Base-by-base conservation (phyloP, 2,329 filamentous ascomycete genomes). In the Polychaeton citri region DNA sequence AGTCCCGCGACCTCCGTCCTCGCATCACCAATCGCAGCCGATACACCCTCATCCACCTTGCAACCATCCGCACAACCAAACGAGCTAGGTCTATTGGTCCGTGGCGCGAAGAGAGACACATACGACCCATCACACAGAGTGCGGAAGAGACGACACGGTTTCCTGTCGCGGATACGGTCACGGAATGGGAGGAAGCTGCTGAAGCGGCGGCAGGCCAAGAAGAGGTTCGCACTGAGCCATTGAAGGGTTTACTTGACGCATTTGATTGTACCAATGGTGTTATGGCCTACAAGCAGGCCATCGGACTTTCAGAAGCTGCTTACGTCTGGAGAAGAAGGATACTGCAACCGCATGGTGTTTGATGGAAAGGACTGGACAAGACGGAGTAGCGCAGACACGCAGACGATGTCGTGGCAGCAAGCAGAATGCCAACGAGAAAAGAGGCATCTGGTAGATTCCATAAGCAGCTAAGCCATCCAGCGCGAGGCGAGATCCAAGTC, bases 71-170 rank as follows among this genome's bases (percentile, higher is more conserved):
- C 1, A 16, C 30, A 19, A 40, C 51, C 10, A 57, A 60, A 34
- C 58, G 61, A 1, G 52, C 50, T 2, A 43, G 63, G 6, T 50
- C 51, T 7, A 43, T 53, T 21, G 50, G 57, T 65, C 16, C 57
- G 64, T 28, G 62, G 60, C 45, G 63, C 60, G 2, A 66, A 65
- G 19, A 63, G 74, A 43, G 58, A 68, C 38, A 78, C 74, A 30
- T 77, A 65, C 49, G 70, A 71, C 37, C 72, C 73, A 7, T 74
- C 68, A 34, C 69, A 76, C 43, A 51, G 66, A 31, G 69, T 76
- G 30, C 63, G 75, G 52, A 79, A 78, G 59, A 62, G 74, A 43
- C 63, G 74, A 47, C 70, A 74, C 57, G 74, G 74, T 2, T 78
- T 75, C 48, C 50, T 78, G 40, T 59, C 66, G 7, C 55, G 74